Evolutionary conservation across 495 filamentous ascomycete genomes (phyloP).

Genomic region (Tirmania nivea): DNA sequence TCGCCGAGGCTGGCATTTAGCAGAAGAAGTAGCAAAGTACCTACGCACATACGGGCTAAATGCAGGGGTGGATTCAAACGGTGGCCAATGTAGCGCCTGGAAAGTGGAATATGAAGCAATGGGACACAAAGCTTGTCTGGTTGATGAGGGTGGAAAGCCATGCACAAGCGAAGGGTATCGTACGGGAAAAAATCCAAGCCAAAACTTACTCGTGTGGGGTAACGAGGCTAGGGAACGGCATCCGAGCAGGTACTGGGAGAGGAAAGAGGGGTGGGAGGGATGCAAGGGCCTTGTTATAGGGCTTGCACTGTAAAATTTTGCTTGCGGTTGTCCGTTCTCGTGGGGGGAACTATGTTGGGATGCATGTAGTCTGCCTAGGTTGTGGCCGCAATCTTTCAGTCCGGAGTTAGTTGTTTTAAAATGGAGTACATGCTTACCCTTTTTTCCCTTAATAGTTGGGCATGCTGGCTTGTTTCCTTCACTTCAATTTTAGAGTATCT

Average conservation of each 20-base stretch:
- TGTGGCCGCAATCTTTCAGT: too few relatives aligned
- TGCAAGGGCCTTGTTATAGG: not conserved
- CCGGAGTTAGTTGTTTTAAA: too few relatives aligned
- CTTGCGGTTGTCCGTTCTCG: not conserved
- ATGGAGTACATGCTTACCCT: too few relatives aligned
- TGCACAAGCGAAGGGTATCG: too few relatives aligned
- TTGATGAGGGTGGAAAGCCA: slow-evolving; percentile 1
- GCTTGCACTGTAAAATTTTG: not conserved
- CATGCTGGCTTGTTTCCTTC: too few relatives aligned
- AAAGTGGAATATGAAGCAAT: slow-evolving; percentile 18
- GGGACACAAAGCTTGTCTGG: slow-evolving; percentile 12
- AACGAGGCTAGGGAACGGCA: not conserved
- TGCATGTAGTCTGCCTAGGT: too few relatives aligned
- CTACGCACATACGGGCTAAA: slow-evolving; percentile 3
- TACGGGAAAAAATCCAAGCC: too few relatives aligned
- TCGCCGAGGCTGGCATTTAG: slow-evolving; percentile 13
- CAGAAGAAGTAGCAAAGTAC: slow-evolving; percentile 17
- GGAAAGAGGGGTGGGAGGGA: not conserved
- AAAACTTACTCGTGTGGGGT: not conserved
- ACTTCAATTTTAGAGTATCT: too few relatives aligned
- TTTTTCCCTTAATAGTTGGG: too few relatives aligned
- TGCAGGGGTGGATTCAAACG: not conserved
- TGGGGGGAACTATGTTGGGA: too few relatives aligned
- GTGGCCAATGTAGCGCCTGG: slow-evolving; percentile 7
- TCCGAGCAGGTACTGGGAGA: not conserved